phyloP scores from a whole-genome alignment of 2,329 filamentous ascomycete genomes.

The Monosporascus sp. region DNA sequence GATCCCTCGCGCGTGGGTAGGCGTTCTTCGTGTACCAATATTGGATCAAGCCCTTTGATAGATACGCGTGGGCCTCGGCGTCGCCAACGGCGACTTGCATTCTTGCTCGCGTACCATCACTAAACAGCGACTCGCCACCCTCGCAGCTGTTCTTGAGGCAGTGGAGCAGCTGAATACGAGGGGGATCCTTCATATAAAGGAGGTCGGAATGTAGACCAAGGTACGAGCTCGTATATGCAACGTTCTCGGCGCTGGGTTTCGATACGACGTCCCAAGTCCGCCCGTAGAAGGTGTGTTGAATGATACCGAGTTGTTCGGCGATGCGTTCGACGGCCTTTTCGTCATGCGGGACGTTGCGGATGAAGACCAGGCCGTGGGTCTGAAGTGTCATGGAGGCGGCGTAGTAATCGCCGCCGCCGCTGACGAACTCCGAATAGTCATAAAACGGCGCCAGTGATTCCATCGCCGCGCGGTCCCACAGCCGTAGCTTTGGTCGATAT shows the following conservation, averaged over 20 bases:
- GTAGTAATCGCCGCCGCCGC: constrained; percentile 50
- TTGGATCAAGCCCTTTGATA: constrained; percentile 27
- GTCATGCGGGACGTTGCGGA: constrained; percentile 66
- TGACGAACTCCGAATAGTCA: constrained; percentile 68
- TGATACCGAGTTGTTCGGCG: constrained; percentile 65
- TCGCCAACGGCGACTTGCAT: constrained; percentile 25
- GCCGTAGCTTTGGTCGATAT: not conserved
- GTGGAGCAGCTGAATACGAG: constrained; percentile 81
- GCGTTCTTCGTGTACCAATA: constrained; percentile 35
- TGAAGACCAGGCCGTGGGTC: constrained; percentile 67
- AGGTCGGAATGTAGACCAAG: constrained; percentile 92
- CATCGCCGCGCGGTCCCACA: constrained; percentile 30
- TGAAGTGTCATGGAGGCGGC: constrained; percentile 57
- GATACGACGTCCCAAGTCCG: constrained; percentile 83
- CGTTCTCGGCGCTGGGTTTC: constrained; percentile 79
- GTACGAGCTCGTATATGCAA: constrained; percentile 79
- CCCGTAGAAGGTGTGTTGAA: constrained; percentile 89
- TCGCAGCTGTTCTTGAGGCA: constrained; percentile 74
- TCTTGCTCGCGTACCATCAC: constrained; percentile 64
- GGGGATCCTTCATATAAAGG: constrained; percentile 75
- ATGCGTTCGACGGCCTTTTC: constrained; percentile 62
- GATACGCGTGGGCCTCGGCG: constrained; percentile 23
- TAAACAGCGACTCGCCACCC: constrained; percentile 83
- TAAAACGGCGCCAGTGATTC: constrained; percentile 44
- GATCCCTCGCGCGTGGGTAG: constrained; percentile 48